These are phyloP conservation scores for Graphiopsis chlorocephala DNA, from an alignment of 2,329 filamentous ascomycete species.

Conservation along the genomic window DNA sequence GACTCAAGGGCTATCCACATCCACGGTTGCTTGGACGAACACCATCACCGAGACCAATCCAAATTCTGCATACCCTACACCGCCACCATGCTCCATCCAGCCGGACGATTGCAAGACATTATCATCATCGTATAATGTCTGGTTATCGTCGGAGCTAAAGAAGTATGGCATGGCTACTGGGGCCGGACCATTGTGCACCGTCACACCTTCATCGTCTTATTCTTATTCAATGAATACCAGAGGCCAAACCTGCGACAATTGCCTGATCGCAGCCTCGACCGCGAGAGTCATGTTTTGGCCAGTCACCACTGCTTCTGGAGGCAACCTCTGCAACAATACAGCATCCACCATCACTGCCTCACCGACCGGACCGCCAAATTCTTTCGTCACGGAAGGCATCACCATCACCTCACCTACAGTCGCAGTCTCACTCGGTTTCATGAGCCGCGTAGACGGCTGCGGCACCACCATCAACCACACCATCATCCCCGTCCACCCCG, in stretches of 20 bases:
- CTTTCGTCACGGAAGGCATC: conserved; percentile 25
- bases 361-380: conserved; percentile 21
- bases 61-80: conserved; percentile 16
- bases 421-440: conserved; percentile 19
- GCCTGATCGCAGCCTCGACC: conserved; percentile 17
- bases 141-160: background rate
- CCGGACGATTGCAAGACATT: conserved; percentile 12
- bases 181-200: conserved; percentile 17
- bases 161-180: background rate
- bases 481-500: conserved; percentile 22
- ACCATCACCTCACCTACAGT: conserved; percentile 27
- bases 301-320: conserved; percentile 16
- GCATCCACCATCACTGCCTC: conserved; percentile 18
- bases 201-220: conserved; percentile 14
- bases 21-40: conserved; percentile 11
- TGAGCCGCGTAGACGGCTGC: conserved; percentile 24
- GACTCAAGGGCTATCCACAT: background rate
- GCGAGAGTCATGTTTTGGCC: conserved; percentile 26
- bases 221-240: conserved; percentile 9
- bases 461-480: conserved; percentile 23
- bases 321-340: conserved; percentile 17
- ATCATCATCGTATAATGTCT: conserved; percentile 15
- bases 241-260: conserved; percentile 13
- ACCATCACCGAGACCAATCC: conserved; percentile 12
- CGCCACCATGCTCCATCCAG: conserved; percentile 15